phyloP scores from a whole-genome alignment of 164 flowering plant genomes.

The Nelumbo lutea region DNA sequence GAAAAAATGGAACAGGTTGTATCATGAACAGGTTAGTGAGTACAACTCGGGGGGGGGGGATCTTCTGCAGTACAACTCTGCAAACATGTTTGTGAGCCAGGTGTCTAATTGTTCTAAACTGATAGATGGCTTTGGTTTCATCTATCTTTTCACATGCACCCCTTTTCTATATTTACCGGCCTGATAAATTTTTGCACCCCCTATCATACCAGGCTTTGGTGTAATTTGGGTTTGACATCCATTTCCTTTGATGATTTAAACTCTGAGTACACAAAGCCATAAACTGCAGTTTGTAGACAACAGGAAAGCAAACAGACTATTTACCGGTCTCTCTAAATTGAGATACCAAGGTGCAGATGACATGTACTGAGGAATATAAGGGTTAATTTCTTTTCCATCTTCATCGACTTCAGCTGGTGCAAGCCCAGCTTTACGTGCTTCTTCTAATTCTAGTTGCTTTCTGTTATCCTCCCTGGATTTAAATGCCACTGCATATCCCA shows the following conservation, averaged over 20 bases:
- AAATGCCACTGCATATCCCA: slow-evolving; percentile 64
- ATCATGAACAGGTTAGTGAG: no score
- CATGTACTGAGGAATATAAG: slow-evolving; percentile 96
- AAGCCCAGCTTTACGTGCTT: slow-evolving; percentile 95
- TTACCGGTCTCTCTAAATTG: slow-evolving; percentile 77
- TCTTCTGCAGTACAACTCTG: no score
- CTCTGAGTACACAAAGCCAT: slow-evolving; percentile 32
- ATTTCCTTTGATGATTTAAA: slow-evolving; percentile 96
- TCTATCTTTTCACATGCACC: slow-evolving; percentile 91
- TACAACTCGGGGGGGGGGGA: no score
- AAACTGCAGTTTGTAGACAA: not conserved
- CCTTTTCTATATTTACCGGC: slow-evolving; percentile 77
- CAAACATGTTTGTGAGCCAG: no score
- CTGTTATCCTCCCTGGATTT: slow-evolving; percentile 96
- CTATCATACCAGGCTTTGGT: slow-evolving; percentile 86
- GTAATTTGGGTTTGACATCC: slow-evolving; percentile 86
- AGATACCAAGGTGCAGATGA: slow-evolving; percentile 97
- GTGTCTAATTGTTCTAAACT: no score
- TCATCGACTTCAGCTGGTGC: slow-evolving; percentile 87
- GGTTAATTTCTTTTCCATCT: slow-evolving; percentile 95
- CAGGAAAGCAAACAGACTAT: slow-evolving; percentile 14
- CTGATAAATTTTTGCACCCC: slow-evolving; percentile 68
- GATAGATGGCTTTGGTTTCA: not conserved
- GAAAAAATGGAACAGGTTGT: no score
- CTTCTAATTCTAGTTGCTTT: slow-evolving; percentile 88